phyloP scores from a whole-genome alignment of 2,329 filamentous ascomycete species.

The Phialophora verrucosa region DNA sequence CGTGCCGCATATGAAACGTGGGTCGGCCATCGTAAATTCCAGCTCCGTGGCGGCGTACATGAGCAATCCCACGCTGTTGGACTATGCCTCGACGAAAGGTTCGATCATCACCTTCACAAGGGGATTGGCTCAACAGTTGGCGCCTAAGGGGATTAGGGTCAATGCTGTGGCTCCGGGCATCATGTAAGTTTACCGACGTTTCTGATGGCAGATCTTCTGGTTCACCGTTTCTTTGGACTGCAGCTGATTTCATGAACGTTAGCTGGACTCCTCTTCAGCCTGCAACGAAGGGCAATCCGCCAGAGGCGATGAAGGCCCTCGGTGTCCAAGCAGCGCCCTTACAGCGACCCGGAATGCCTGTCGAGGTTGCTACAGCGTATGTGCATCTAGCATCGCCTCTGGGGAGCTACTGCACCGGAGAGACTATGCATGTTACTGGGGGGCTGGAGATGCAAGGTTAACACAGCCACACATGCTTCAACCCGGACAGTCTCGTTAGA shows the following conservation, averaged over 20 bases:
- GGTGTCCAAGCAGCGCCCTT: slow-evolving; percentile 40
- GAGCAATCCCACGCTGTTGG: slow-evolving; percentile 58
- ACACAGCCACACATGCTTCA: not conserved
- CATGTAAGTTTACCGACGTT: slow-evolving; percentile 40
- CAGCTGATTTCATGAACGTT: slow-evolving; percentile 15
- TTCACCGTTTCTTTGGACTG: not conserved
- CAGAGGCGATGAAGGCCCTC: slow-evolving; percentile 46
- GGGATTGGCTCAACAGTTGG: slow-evolving; percentile 59
- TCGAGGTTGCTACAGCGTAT: slow-evolving; percentile 50
- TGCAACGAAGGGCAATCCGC: slow-evolving; percentile 35
- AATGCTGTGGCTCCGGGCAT: slow-evolving; percentile 49
- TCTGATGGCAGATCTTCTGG: not conserved
- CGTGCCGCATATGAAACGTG: slow-evolving; percentile 59
- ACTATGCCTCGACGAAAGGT: slow-evolving; percentile 65
- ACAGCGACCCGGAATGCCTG: slow-evolving; percentile 47
- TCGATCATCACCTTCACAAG: slow-evolving; percentile 64
- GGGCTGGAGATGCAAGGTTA: slow-evolving; percentile 35
- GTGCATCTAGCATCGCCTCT: slow-evolving; percentile 47
- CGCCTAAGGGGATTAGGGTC: slow-evolving; percentile 63
- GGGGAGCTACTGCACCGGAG: slow-evolving; percentile 34
- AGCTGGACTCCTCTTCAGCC: slow-evolving; percentile 45
- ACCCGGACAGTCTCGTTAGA: not conserved
- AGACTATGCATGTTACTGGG: slow-evolving; percentile 35
- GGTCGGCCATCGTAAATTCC: slow-evolving; percentile 61
- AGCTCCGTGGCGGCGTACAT: slow-evolving; percentile 62